These are phyloP conservation scores for Limonomyces culmigenus DNA, from an alignment of 1,284 basidiomycete species.

Conservation along the genomic window DNA sequence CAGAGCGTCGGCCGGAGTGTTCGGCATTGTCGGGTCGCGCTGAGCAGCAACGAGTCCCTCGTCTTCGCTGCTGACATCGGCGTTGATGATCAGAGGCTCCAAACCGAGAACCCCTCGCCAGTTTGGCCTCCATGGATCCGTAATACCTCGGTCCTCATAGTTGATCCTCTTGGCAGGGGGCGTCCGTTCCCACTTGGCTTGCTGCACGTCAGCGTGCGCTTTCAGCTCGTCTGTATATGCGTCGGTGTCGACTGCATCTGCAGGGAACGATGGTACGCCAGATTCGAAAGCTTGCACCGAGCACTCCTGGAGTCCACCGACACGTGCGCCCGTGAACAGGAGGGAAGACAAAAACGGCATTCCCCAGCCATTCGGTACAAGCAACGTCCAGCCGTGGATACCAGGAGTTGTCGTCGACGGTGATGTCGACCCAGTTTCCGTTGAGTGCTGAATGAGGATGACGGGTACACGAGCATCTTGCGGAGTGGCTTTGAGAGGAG, in stretches of 20 bases:
- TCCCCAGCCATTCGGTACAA: conserved; percentile 74
- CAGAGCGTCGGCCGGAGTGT: background rate
- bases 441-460: conserved; percentile 64
- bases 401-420: conserved; percentile 14
- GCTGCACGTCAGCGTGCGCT: conserved; percentile 31
- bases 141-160: conserved; percentile 46
- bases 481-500: conserved; percentile 38
- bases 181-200: conserved; percentile 55
- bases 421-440: conserved; percentile 21
- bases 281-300: conserved; percentile 68
- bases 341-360: conserved; percentile 80
- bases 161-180: conserved; percentile 75
- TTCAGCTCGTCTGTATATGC: conserved; percentile 34
- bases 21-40: background rate
- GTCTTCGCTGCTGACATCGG: conserved; percentile 6
- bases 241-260: conserved; percentile 49
- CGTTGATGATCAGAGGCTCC: conserved; percentile 7
- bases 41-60: conserved; percentile 9
- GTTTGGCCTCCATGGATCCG: conserved; percentile 60
- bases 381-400: conserved; percentile 71
- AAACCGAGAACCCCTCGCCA: conserved; percentile 53
- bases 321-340: conserved; percentile 60
- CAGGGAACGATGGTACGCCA: conserved; percentile 60
- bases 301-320: conserved; percentile 68
- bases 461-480: conserved; percentile 73